A percentile compares a stretch with the other conserved stretches of the same genome.
These are phyloP conservation scores for Amphibolis antarctica DNA, from an alignment of 106 monocot species.

Conservation along the genomic window DNA sequence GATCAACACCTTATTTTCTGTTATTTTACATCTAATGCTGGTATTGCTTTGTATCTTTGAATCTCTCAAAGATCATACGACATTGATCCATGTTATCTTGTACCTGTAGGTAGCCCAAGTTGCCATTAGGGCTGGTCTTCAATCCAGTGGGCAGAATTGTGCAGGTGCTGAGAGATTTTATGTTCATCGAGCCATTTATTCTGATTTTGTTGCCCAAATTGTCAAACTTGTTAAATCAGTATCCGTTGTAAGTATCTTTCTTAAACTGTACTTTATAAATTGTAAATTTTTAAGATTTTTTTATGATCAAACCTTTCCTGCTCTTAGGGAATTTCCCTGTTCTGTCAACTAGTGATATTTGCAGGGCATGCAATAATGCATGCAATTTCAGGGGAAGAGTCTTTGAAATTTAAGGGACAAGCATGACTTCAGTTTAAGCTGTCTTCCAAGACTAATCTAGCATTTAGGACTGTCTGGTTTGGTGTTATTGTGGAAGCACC, in stretches of 20 bases:
- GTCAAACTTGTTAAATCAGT: conserved; percentile 90
- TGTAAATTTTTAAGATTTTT: not conserved
- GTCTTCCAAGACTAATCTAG: no score
- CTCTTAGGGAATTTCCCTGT: not conserved
- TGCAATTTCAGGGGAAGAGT: no score
- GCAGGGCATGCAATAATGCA: no score
- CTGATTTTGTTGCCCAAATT: conserved; percentile 74
- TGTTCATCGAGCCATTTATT: conserved; percentile 78
- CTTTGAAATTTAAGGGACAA: no score
- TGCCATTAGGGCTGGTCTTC: conserved; percentile 84
- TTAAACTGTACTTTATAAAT: not conserved
- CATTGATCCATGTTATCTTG: conserved; percentile 3
- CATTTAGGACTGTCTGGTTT: no score
- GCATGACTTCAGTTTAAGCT: no score
- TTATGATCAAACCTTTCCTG: not conserved
- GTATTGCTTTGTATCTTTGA: not conserved
- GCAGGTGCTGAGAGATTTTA: conserved; percentile 99
- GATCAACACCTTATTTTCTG: not conserved
- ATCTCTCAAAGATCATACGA: no score
- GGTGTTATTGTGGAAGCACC: no score
- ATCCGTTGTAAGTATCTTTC: conserved; percentile 69
- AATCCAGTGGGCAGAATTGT: conserved; percentile 98
- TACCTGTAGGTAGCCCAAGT: conserved; percentile 71
- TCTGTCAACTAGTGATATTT: not conserved
- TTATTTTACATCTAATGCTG: not conserved